Evolutionary conservation across 1,284 basidiomycete genomes (phyloP).

Genomic region (Ustilago shanxiensis): DNA sequence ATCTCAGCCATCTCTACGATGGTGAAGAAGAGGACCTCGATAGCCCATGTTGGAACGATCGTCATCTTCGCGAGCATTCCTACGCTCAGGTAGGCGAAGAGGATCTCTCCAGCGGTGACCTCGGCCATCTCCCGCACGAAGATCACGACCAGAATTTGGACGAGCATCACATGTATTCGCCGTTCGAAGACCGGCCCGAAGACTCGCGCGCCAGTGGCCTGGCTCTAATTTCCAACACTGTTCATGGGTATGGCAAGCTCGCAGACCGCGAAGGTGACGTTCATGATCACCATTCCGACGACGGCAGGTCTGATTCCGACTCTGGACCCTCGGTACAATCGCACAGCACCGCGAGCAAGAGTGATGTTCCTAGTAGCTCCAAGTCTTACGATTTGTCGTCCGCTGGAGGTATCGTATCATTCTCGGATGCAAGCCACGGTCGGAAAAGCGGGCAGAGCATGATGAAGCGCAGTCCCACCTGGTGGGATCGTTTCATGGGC

Average conservation of each 20-base stretch:
- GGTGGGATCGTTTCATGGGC: constrained; percentile 65
- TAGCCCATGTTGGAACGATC: constrained; percentile 18
- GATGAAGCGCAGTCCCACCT: constrained; percentile 58
- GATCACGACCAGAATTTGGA: constrained; percentile 11
- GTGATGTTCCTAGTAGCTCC: constrained; percentile 32
- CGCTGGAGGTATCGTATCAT: constrained; percentile 41
- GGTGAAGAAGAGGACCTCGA: constrained; percentile 39
- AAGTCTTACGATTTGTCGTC: constrained; percentile 32
- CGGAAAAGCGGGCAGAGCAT: constrained; percentile 4
- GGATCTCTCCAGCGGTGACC: constrained; percentile 43
- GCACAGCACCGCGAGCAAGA: constrained; percentile 44
- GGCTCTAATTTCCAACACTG: constrained; percentile 1
- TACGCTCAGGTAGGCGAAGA: constrained; percentile 33
- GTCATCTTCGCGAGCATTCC: constrained; percentile 34
- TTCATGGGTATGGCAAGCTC: constrained; percentile 29
- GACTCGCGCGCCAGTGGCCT: background rate
- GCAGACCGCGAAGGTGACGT: constrained; percentile 21
- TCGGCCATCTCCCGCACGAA: constrained; percentile 26
- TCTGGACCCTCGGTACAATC: constrained; percentile 40
- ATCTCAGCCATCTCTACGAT: constrained; percentile 10
- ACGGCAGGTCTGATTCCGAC: constrained; percentile 30
- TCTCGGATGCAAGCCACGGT: constrained; percentile 44
- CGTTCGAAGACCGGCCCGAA: constrained; percentile 55
- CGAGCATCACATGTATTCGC: constrained; percentile 48
- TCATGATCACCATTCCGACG: constrained; percentile 30